Conservation (phyloP, 2,329 filamentous ascomycete species). For the Paraphaeosphaeria sporulosa region DNA sequence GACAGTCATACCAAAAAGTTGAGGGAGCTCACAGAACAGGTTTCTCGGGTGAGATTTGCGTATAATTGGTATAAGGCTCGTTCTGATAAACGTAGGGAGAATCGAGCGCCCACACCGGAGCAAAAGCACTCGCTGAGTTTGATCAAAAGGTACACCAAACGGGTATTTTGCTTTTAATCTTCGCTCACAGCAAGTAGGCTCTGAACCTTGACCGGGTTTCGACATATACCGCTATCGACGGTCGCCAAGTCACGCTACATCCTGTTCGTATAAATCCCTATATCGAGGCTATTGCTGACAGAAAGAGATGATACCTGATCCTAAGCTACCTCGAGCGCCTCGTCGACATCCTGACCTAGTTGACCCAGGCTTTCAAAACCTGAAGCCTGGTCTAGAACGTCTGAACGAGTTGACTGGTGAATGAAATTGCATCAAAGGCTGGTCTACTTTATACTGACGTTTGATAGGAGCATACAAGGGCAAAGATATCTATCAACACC, state of each 20-base stretch:
- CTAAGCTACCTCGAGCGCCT: background rate
- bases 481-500: conserved; percentile 7
- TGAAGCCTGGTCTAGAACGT: conserved; percentile 1
- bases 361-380: conserved; percentile 3
- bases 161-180: background rate
- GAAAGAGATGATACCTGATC: conserved; percentile 13
- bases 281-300: background rate
- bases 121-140: conserved; percentile 11
- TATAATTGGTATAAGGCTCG: background rate
- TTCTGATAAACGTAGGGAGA: background rate
- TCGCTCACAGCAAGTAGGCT: conserved; percentile 5
- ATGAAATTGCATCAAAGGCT: background rate
- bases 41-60: conserved; percentile 1
- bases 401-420: conserved; percentile 17
- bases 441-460: background rate
- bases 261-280: conserved; percentile 5
- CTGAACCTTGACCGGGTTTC: background rate
- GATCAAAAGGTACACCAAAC: conserved; percentile 13
- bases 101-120: background rate
- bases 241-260: conserved; percentile 11
- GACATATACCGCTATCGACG: conserved; percentile 14
- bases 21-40: conserved; percentile 7
- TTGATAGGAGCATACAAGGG: conserved; percentile 6
- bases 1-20: conserved; percentile 28
- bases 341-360: background rate